phyloP scores from a whole-genome alignment of 352 stramenopile genomes.

The Pythium brachiatum region DNA sequence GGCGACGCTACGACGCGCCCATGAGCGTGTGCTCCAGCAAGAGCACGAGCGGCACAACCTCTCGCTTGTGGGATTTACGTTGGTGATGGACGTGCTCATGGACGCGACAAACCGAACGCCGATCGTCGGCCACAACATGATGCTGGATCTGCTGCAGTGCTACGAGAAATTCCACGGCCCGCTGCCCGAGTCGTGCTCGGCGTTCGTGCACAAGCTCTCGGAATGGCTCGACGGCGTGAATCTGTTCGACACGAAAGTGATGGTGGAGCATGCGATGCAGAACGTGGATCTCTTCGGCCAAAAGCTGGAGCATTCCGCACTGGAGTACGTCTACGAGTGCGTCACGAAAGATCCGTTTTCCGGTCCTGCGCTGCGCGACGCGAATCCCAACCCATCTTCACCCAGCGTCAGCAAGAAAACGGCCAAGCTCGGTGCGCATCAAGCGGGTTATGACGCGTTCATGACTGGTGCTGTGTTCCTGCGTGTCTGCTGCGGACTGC shows the following conservation, averaged over 20 bases:
- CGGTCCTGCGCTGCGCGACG: slow-evolving; percentile 34
- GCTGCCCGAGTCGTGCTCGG: slow-evolving; percentile 47
- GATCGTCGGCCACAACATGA: slow-evolving; percentile 75
- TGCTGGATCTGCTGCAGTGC: slow-evolving; percentile 80
- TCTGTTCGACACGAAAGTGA: slow-evolving; percentile 76
- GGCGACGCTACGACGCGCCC: slow-evolving; percentile 1
- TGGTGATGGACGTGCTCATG: slow-evolving; percentile 50
- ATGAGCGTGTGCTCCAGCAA: slow-evolving; percentile 19
- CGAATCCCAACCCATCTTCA: not conserved
- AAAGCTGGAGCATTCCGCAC: slow-evolving; percentile 53
- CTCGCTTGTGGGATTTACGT: slow-evolving; percentile 62
- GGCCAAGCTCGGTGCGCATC: slow-evolving; percentile 34
- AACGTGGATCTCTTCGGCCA: slow-evolving; percentile 53
- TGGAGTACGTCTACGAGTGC: slow-evolving; percentile 64
- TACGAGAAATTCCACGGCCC: slow-evolving; percentile 74
- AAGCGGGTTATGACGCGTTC: slow-evolving; percentile 77
- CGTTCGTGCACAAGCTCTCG: slow-evolving; percentile 56
- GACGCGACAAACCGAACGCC: slow-evolving; percentile 37
- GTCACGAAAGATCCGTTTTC: slow-evolving; percentile 69
- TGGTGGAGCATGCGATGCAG: slow-evolving; percentile 67
- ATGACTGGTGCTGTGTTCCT: slow-evolving; percentile 81
- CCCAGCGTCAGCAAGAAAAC: not conserved
- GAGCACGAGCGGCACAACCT: slow-evolving; percentile 51
- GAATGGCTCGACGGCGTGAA: slow-evolving; percentile 41
- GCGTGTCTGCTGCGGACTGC: slow-evolving; percentile 55